These are phyloP conservation scores for Pseudogymnoascus sp. DNA, from an alignment of 2,329 filamentous ascomycete species.

Conservation along the genomic window DNA sequence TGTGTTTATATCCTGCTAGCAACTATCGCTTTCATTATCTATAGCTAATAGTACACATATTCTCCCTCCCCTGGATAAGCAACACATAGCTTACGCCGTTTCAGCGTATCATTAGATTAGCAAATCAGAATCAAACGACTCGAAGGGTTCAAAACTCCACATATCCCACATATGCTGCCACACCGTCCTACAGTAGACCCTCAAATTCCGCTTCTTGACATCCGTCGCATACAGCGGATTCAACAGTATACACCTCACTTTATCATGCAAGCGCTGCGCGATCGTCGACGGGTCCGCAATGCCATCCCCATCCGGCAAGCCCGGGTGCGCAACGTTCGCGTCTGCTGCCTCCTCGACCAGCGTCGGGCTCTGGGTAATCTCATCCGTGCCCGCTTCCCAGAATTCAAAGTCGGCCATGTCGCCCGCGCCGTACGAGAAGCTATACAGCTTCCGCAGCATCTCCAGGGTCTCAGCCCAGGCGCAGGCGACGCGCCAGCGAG, in stretches of 20 bases:
- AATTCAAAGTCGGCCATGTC: constrained; percentile 6
- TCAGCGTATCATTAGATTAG: background rate
- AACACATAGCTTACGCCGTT: background rate
- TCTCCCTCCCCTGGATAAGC: background rate
- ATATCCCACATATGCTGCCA: constrained; percentile 12
- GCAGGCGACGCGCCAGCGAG: background rate
- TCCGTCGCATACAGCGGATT: constrained; percentile 5
- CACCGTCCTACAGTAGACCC: constrained; percentile 8
- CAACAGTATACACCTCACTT: constrained; percentile 1
- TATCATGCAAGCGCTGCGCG: constrained; percentile 6
- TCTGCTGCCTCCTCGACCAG: background rate
- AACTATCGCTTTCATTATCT: background rate
- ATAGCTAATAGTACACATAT: background rate
- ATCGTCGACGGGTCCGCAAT: background rate
- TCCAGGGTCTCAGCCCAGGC: background rate
- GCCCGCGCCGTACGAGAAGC: constrained; percentile 10
- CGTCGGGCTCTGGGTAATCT: background rate
- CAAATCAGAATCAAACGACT: background rate
- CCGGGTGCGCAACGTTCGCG: background rate
- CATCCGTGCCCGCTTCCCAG: constrained; percentile 10
- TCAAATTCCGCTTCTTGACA: constrained; percentile 11
- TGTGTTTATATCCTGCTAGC: no score
- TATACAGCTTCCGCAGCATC: constrained; percentile 12
- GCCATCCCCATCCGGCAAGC: background rate
- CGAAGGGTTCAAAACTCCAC: constrained; percentile 5